These are phyloP conservation scores for Penicillium rolfsii DNA, from an alignment of 2,329 filamentous ascomycete species.

Conservation along the genomic window DNA sequence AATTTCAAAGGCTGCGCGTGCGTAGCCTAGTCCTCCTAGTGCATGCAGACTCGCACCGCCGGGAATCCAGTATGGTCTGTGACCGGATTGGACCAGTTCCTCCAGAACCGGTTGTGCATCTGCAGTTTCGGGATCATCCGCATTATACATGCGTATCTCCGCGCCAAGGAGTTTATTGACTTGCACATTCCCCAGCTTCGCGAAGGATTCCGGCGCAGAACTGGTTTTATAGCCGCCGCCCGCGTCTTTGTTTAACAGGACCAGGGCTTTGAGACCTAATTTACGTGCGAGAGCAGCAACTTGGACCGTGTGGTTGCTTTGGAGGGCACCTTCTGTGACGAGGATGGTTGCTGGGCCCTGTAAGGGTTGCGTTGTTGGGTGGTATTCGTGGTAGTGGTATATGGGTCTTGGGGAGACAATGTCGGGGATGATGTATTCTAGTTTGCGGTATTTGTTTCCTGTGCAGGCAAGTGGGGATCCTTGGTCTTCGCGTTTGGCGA, in stretches of 20 bases:
- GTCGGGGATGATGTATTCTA: constrained; percentile 43
- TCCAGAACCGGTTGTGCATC: constrained; percentile 30
- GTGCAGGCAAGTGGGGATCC: constrained; percentile 38
- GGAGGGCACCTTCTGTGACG: constrained; percentile 42
- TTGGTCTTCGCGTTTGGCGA: constrained; percentile 43
- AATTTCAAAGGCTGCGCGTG: constrained; percentile 39
- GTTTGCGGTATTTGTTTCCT: constrained; percentile 46
- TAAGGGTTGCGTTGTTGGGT: constrained; percentile 12
- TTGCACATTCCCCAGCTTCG: constrained; percentile 34
- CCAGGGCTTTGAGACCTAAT: constrained; percentile 32
- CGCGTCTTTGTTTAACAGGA: constrained; percentile 35
- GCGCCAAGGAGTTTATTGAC: constrained; percentile 36
- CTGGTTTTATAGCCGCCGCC: constrained; percentile 32
- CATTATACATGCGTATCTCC: constrained; percentile 57
- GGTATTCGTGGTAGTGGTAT: constrained; percentile 24
- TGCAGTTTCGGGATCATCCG: constrained; percentile 53
- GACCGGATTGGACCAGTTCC: constrained; percentile 23
- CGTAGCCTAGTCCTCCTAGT: constrained; percentile 41
- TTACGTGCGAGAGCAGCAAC: constrained; percentile 35
- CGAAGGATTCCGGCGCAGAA: constrained; percentile 25
- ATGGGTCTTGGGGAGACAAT: constrained; percentile 30
- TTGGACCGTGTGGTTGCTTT: constrained; percentile 45
- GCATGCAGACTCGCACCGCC: constrained; percentile 41
- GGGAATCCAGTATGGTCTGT: constrained; percentile 41
- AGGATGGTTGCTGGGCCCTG: constrained; percentile 33